Conservation (phyloP, 768 basidiomycete genomes). For the Sporobolomyces phaffii region DNA sequence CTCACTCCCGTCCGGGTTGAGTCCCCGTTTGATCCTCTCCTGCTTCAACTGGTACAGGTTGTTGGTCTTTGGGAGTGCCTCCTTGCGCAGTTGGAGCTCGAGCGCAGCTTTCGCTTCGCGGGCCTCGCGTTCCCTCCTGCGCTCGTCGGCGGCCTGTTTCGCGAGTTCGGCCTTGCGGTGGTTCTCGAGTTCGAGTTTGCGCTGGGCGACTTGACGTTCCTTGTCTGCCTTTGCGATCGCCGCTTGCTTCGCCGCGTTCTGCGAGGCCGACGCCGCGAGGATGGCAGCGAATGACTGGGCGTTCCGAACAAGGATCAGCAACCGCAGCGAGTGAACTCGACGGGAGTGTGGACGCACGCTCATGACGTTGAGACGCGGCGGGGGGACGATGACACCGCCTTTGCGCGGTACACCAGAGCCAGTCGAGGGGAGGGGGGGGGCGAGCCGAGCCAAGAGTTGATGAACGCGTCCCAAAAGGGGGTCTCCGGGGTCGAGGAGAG, state of each 20-base stretch:
- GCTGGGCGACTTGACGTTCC: slow-evolving; percentile 1
- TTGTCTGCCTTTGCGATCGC: slow-evolving; percentile 17
- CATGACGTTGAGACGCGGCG: neutral
- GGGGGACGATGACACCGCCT: slow-evolving; percentile 5
- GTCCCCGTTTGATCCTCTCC: slow-evolving; percentile 29
- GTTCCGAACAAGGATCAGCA: neutral
- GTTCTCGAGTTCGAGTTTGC: neutral
- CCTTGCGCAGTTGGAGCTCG: neutral
- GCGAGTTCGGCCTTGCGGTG: slow-evolving; percentile 13
- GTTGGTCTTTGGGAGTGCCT: slow-evolving; percentile 32
- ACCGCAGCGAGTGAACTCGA: neutral
- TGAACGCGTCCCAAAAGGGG: too few relatives aligned
- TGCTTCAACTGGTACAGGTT: slow-evolving; percentile 33
- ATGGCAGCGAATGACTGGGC: slow-evolving; percentile 13
- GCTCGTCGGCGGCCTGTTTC: slow-evolving; percentile 2
- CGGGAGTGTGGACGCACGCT: slow-evolving; percentile 1
- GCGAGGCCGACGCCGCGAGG: slow-evolving; percentile 4
- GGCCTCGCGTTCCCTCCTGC: slow-evolving; percentile 21
- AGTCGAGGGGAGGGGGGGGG: too few relatives aligned
- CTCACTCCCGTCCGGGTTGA: slow-evolving; percentile 37
- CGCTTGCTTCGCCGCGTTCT: slow-evolving; percentile 17
- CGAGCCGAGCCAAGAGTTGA: too few relatives aligned
- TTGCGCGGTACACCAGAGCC: neutral
- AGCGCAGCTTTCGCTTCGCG: slow-evolving; percentile 8
- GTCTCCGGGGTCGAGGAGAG: too few relatives aligned